Conservation (phyloP, 441 rosid genomes). For the Populus hybrid region DNA sequence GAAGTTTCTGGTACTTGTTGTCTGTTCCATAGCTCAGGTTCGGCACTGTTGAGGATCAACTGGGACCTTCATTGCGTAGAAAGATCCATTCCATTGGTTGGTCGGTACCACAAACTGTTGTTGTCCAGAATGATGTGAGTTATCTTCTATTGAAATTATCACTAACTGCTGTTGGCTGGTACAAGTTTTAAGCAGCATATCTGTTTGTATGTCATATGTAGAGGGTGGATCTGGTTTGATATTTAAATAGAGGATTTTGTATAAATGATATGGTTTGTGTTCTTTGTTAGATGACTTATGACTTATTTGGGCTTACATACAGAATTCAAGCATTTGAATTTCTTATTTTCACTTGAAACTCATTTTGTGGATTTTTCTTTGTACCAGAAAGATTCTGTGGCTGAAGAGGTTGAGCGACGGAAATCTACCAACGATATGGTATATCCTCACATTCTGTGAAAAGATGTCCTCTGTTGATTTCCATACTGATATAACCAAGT, state of each 20-base stretch:
- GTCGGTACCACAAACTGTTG: constrained; percentile 58
- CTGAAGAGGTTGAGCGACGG: constrained; percentile 85
- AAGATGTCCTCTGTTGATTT: neutral
- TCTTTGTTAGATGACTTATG: constrained; percentile 6
- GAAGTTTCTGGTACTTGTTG: constrained; percentile 29
- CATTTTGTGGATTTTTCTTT: constrained; percentile 21
- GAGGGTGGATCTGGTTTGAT: constrained; percentile 1
- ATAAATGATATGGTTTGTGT: neutral
- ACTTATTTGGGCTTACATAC: constrained; percentile 6
- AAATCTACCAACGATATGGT: constrained; percentile 82
- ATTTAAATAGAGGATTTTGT: neutral
- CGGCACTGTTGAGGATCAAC: constrained; percentile 86
- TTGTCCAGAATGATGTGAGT: constrained; percentile 88
- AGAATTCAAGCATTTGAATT: constrained; percentile 4
- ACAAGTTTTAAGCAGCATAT: neutral
- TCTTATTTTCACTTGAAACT: constrained; percentile 10
- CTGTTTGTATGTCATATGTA: neutral
- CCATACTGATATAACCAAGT: neutral
- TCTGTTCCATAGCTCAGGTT: constrained; percentile 99
- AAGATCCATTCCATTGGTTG: constrained; percentile 83
- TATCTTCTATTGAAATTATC: constrained; percentile 15
- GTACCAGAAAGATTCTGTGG: constrained; percentile 88
- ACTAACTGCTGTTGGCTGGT: neutral
- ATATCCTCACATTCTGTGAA: constrained; percentile 16
- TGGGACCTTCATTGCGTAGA: constrained; percentile 69